A percentile compares a stretch with the other conserved stretches of the same genome.
Evolutionary conservation across 2,329 filamentous ascomycete species (phyloP).

Genomic region (Alternaria burnsii): DNA sequence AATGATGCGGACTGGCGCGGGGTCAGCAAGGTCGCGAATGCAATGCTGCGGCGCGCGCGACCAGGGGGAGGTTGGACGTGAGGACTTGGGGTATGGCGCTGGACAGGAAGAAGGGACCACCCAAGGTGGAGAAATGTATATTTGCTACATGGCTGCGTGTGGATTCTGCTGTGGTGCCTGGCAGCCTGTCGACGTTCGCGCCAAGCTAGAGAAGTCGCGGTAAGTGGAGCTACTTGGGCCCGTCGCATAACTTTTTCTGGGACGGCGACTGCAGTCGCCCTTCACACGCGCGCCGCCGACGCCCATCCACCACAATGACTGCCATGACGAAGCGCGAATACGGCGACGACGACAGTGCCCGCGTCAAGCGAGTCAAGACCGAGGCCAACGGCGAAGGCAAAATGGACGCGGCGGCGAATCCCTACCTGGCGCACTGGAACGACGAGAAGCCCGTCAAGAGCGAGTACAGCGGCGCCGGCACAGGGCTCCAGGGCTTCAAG

Average conservation of each 20-base stretch:
- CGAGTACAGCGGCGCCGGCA: slow-evolving; percentile 44
- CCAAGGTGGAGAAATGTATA: slow-evolving; percentile 8
- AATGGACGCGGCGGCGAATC: slow-evolving; percentile 71
- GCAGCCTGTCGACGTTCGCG: slow-evolving; percentile 21
- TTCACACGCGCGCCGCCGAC: slow-evolving; percentile 12
- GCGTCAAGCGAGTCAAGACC: slow-evolving; percentile 61
- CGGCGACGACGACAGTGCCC: slow-evolving; percentile 57
- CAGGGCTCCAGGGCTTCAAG: slow-evolving; percentile 68
- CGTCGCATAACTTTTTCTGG: slow-evolving; percentile 34
- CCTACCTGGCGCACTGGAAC: slow-evolving; percentile 92
- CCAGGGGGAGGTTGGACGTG: background rate
- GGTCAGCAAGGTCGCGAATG: slow-evolving; percentile 13
- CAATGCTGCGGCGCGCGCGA: slow-evolving; percentile 9
- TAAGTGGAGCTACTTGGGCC: slow-evolving; percentile 21
- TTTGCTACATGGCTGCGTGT: slow-evolving; percentile 21
- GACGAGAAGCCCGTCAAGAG: slow-evolving; percentile 56
- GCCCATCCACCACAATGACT: slow-evolving; percentile 16
- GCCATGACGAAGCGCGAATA: slow-evolving; percentile 65
- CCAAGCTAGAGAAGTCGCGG: slow-evolving; percentile 19
- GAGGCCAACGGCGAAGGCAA: slow-evolving; percentile 43
- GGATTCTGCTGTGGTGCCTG: slow-evolving; percentile 16
- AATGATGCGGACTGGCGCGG: slow-evolving; percentile 17
- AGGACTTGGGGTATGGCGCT: background rate
- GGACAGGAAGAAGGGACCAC: slow-evolving; percentile 7
- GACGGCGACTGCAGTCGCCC: slow-evolving; percentile 2